These are phyloP conservation scores for Marasmius sp. DNA, from an alignment of 1,284 basidiomycete genomes.

Conservation along the genomic window DNA sequence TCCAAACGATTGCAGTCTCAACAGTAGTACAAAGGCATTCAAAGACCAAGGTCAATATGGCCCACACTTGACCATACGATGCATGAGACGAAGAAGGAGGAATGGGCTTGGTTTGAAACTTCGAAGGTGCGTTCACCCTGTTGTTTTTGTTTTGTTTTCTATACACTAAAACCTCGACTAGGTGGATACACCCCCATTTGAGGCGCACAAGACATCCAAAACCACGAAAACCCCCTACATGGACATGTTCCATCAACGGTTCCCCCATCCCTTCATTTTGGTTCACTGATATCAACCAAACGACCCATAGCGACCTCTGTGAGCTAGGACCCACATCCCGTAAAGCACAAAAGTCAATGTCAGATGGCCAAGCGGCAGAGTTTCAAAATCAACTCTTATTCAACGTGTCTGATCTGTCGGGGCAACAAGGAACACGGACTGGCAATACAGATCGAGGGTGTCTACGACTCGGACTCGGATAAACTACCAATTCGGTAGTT, in stretches of 20 bases:
- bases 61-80: slow-evolving; percentile 9
- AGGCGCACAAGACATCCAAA: no score
- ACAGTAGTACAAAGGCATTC: slow-evolving; percentile 7
- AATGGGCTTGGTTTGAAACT: no score
- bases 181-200: no score
- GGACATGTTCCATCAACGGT: no score
- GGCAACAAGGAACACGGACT: slow-evolving; percentile 24
- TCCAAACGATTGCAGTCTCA: no score
- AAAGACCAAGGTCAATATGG: slow-evolving; percentile 24
- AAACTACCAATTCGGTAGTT: slow-evolving; percentile 22
- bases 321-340: slow-evolving; percentile 14
- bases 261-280: slow-evolving; percentile 19
- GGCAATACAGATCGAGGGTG: slow-evolving; percentile 22
- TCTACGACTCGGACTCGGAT: background rate
- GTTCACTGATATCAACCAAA: slow-evolving; percentile 22
- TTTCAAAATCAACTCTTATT: slow-evolving; percentile 25
- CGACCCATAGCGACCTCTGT: background rate
- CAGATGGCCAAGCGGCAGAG: background rate
- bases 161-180: no score
- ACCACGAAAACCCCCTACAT: no score
- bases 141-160: no score
- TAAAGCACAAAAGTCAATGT: slow-evolving; percentile 9
- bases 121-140: no score
- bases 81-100: slow-evolving; percentile 4
- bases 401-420: slow-evolving; percentile 19